Percentiles rank a stretch among this genome's conserved stretches.
Conservation (phyloP, 228 moss, liverwort and hornwort species). For the Sphagnum magellanicum region DNA sequence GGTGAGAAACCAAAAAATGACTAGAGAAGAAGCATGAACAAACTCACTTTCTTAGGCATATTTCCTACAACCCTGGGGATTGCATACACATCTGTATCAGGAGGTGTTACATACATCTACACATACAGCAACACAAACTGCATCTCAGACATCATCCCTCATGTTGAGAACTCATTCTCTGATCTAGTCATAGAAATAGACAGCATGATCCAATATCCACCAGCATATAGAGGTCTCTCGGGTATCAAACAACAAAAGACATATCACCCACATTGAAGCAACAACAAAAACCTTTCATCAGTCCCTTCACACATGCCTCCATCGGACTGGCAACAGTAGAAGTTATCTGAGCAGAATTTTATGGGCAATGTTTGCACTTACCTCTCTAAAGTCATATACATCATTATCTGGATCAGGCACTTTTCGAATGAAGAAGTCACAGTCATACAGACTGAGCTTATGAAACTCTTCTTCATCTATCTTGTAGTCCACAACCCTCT, state of each 20-base stretch:
- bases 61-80: slow-evolving; percentile 76
- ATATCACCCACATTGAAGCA: too few relatives aligned
- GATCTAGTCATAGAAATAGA: not conserved
- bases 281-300: too few relatives aligned
- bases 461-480: slow-evolving; percentile 99
- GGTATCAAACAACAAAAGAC: too few relatives aligned
- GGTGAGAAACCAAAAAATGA: too few relatives aligned
- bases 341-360: not conserved
- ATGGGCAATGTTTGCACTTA: not conserved
- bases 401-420: slow-evolving; percentile 68
- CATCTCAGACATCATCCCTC: not conserved
- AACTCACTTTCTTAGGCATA: slow-evolving; percentile 74
- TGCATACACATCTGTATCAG: slow-evolving; percentile 91
- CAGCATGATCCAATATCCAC: not conserved
- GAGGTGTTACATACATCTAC: slow-evolving; percentile 95
- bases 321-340: too few relatives aligned
- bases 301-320: too few relatives aligned
- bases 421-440: slow-evolving; percentile 94
- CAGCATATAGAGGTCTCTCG: too few relatives aligned
- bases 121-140: slow-evolving; percentile 10
- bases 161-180: not conserved
- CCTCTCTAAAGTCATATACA: slow-evolving; percentile 94
- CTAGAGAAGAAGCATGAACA: not conserved
- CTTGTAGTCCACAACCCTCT: slow-evolving; percentile 79
- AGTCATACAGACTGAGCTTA: slow-evolving; percentile 67